These are phyloP conservation scores for Amaranthus tricolor DNA, from an alignment of 179 eudicot species.

Conservation along the genomic window DNA sequence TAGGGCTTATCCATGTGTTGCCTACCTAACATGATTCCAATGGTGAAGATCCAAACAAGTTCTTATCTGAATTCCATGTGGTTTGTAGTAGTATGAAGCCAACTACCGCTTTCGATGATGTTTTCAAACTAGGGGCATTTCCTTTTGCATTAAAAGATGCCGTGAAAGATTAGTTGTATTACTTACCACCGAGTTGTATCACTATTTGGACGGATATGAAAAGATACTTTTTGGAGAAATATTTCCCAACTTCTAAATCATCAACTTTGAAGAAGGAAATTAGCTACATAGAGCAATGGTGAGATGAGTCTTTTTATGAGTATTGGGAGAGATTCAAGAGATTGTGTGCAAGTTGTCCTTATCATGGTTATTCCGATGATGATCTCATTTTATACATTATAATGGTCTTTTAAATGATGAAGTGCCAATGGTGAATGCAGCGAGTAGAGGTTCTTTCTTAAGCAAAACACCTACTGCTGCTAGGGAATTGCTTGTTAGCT, in stretches of 20 bases:
- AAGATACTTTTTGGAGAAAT: no score
- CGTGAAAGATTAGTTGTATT: no score
- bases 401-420: background rate
- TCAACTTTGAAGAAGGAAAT: no score
- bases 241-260: no score
- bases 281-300: no score
- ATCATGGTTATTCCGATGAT: background rate
- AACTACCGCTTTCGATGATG: background rate
- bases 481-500: background rate
- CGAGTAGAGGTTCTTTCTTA: background rate
- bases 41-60: no score
- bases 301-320: no score
- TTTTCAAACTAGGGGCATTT: constrained; percentile 3
- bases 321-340: no score
- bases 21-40: no score
- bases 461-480: no score
- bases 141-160: background rate
- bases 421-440: background rate
- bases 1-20: no score
- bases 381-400: constrained; percentile 7
- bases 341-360: background rate
- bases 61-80: no score
- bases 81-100: background rate
- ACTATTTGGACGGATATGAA: constrained; percentile 8
- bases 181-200: background rate